Percentiles rank a stretch among this genome's conserved stretches.
phyloP scores from a whole-genome alignment of 139 green algal species.

The Prasinococcaceae sp. region DNA sequence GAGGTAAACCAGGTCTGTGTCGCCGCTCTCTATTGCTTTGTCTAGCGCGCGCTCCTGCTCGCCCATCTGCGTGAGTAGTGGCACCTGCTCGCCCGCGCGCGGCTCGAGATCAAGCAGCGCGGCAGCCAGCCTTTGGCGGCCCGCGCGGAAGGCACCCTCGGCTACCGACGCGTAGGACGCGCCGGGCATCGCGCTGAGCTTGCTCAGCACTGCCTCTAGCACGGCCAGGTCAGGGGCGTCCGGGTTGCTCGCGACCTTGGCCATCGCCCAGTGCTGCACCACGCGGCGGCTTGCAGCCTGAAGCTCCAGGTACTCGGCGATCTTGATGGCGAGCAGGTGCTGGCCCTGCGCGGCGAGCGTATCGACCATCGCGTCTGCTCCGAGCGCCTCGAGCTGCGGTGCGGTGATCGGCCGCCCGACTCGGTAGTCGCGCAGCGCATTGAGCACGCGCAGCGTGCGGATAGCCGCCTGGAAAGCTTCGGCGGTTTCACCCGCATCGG shows the following conservation, averaged over 20 bases:
- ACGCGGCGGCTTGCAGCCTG: slow-evolving; percentile 21
- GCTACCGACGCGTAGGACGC: slow-evolving; percentile 20
- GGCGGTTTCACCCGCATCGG: not conserved
- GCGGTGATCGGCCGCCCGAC: slow-evolving; percentile 63
- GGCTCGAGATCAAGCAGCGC: slow-evolving; percentile 53
- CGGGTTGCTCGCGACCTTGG: slow-evolving; percentile 45
- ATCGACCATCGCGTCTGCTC: slow-evolving; percentile 37
- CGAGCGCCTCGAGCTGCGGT: slow-evolving; percentile 49
- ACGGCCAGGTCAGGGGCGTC: slow-evolving; percentile 39
- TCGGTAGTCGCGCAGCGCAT: slow-evolving; percentile 43
- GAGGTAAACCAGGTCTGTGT: slow-evolving; percentile 69
- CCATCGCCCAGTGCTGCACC: slow-evolving; percentile 62
- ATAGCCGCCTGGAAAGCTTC: not conserved
- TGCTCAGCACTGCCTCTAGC: slow-evolving; percentile 37
- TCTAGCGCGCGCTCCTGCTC: slow-evolving; percentile 42
- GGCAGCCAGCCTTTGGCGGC: slow-evolving; percentile 30
- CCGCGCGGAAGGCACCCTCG: slow-evolving; percentile 2
- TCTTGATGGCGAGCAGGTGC: slow-evolving; percentile 50
- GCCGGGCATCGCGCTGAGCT: not conserved
- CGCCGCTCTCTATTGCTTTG: slow-evolving; percentile 51
- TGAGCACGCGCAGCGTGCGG: slow-evolving; percentile 53
- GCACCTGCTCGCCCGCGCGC: slow-evolving; percentile 38
- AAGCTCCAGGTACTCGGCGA: slow-evolving; percentile 32
- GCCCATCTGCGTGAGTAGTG: slow-evolving; percentile 38
- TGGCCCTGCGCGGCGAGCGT: slow-evolving; percentile 31